Evolutionary conservation across 2,329 filamentous ascomycete genomes (phyloP).

Genomic region (Calonectria ilicicola): DNA sequence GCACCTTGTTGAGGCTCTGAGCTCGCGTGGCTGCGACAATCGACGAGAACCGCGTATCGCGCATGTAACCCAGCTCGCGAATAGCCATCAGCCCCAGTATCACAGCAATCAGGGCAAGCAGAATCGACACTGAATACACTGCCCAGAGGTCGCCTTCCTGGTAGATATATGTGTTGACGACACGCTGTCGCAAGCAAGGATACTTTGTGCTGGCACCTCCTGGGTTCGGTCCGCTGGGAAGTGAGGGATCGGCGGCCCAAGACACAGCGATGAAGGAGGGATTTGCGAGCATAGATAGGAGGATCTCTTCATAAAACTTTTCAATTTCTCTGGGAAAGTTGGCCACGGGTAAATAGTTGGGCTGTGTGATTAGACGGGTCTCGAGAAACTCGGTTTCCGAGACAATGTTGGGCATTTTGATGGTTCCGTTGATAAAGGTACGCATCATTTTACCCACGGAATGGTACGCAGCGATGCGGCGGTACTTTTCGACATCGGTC

Average conservation of each 20-base stretch:
- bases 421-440: slow-evolving; percentile 38
- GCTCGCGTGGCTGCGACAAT: slow-evolving; percentile 40
- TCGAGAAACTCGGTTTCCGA: slow-evolving; percentile 33
- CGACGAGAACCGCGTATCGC: slow-evolving; percentile 40
- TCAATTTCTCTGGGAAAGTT: slow-evolving; percentile 35
- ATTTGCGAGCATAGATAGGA: slow-evolving; percentile 40
- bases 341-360: slow-evolving; percentile 34
- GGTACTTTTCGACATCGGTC: slow-evolving; percentile 32
- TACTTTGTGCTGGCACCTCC: slow-evolving; percentile 28
- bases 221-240: slow-evolving; percentile 20
- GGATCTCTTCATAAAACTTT: slow-evolving; percentile 41
- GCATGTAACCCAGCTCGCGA: slow-evolving; percentile 39
- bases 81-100: slow-evolving; percentile 36
- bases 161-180: slow-evolving; percentile 36
- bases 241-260: slow-evolving; percentile 35
- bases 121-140: slow-evolving; percentile 40
- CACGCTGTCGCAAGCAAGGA: slow-evolving; percentile 33
- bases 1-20: slow-evolving; percentile 38
- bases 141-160: slow-evolving; percentile 35
- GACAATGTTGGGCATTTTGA: slow-evolving; percentile 33
- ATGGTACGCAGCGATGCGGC: slow-evolving; percentile 36
- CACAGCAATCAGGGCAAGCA: slow-evolving; percentile 17
- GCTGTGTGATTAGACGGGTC: slow-evolving; percentile 37
- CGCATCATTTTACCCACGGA: slow-evolving; percentile 35
- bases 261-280: slow-evolving; percentile 41